Conservation (phyloP, 352 stramenopile genomes). For the Blastocystis sp. region DNA sequence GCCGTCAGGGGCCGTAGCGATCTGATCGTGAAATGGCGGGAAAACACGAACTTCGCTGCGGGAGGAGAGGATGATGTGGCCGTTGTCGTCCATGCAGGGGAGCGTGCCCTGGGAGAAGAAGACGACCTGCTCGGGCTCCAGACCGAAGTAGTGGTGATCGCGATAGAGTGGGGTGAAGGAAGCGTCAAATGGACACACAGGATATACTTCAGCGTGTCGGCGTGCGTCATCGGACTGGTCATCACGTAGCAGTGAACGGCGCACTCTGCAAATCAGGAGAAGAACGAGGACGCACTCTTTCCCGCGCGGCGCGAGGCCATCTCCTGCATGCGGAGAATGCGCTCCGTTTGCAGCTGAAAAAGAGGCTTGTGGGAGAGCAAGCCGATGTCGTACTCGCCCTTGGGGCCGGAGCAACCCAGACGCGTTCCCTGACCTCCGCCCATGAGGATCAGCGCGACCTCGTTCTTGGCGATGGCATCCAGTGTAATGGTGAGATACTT, state of each 20-base stretch:
- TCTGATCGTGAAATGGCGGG: slow-evolving; percentile 69
- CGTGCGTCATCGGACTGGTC: slow-evolving; percentile 82
- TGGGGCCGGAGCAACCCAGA: slow-evolving; percentile 78
- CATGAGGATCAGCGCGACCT: slow-evolving; percentile 78
- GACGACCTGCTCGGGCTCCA: slow-evolving; percentile 76
- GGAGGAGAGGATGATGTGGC: slow-evolving; percentile 45
- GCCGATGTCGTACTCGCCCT: slow-evolving; percentile 74
- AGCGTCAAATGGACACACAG: neutral
- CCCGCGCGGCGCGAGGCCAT: slow-evolving; percentile 70
- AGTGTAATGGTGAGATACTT: slow-evolving; percentile 71
- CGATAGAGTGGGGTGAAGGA: slow-evolving; percentile 74
- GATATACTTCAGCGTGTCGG: slow-evolving; percentile 74
- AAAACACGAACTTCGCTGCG: slow-evolving; percentile 19
- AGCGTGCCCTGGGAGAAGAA: slow-evolving; percentile 82
- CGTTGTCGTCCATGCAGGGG: slow-evolving; percentile 75
- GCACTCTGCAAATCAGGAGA: neutral
- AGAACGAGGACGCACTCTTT: neutral
- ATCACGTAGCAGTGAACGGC: slow-evolving; percentile 79
- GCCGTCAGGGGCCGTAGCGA: slow-evolving; percentile 79
- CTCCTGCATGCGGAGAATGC: slow-evolving; percentile 75
- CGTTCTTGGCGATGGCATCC: slow-evolving; percentile 74
- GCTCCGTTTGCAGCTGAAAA: slow-evolving; percentile 80
- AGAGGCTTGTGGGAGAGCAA: slow-evolving; percentile 74
- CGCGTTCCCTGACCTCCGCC: slow-evolving; percentile 79
- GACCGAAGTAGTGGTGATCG: slow-evolving; percentile 76